Conservation (phyloP, 2,329 filamentous ascomycete genomes). For the Sodiomyces alkalinus region DNA sequence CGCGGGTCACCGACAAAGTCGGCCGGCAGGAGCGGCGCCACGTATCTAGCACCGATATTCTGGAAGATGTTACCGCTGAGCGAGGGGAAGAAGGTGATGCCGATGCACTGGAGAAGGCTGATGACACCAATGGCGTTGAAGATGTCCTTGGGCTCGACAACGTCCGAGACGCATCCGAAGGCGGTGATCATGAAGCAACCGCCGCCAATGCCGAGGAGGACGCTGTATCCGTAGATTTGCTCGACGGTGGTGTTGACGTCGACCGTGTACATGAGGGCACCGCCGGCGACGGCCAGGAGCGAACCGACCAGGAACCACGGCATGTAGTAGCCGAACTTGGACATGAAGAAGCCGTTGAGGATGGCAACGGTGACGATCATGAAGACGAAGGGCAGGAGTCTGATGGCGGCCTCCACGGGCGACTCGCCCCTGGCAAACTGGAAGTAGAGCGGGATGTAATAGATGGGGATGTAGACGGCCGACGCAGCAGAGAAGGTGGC, state of each 20-base stretch:
- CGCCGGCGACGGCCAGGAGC: slow-evolving; percentile 16
- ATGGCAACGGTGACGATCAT: slow-evolving; percentile 16
- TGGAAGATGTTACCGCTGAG: slow-evolving; percentile 7
- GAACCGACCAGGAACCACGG: slow-evolving; percentile 21
- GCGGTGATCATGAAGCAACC: slow-evolving; percentile 18
- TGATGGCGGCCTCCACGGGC: slow-evolving; percentile 21
- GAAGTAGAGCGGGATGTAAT: slow-evolving; percentile 35
- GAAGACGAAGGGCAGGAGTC: slow-evolving; percentile 24
- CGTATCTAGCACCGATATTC: background rate
- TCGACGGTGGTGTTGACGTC: slow-evolving; percentile 5
- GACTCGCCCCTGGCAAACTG: slow-evolving; percentile 27
- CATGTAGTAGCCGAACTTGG: slow-evolving; percentile 20
- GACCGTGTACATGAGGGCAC: slow-evolving; percentile 14
- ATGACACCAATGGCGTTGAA: slow-evolving; percentile 19
- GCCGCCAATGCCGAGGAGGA: slow-evolving; percentile 23
- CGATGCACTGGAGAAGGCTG: slow-evolving; percentile 7
- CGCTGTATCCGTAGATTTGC: slow-evolving; percentile 18
- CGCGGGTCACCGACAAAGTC: background rate
- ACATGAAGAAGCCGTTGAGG: slow-evolving; percentile 20
- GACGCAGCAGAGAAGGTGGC: slow-evolving; percentile 10
- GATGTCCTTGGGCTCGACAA: slow-evolving; percentile 14
- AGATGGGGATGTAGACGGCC: slow-evolving; percentile 17
- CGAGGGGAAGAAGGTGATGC: slow-evolving; percentile 4
- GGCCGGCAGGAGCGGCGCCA: background rate
- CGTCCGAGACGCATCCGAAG: slow-evolving; percentile 18